Evolutionary conservation across 2,329 filamentous ascomycete genomes (phyloP), one percentile per base, ranked within the genome.

Genomic region (Dothideomycetes sp.): DNA sequence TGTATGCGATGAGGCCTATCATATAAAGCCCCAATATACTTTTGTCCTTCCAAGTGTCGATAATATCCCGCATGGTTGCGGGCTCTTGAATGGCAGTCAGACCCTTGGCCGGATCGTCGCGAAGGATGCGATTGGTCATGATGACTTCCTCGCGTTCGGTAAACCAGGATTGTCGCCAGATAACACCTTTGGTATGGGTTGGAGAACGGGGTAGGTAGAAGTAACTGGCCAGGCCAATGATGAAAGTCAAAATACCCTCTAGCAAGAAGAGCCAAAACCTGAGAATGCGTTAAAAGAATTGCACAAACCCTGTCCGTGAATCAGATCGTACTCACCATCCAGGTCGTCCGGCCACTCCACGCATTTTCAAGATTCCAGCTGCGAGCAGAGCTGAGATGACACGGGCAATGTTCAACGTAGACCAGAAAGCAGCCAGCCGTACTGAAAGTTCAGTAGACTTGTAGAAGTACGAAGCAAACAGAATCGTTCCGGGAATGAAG

Each of bases 1-100:
- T 71, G 43, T 72, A 69, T 45, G 70, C 69, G 1, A 64, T 58
- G 4, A 77, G 55, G 0, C 73, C 73, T 15, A 75, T 63, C 25
- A 72, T 49, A 47, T 77, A 77, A 52, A 54, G 33, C 2, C 43
- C 43, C 42, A 36, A 47, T 11, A 33, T 36, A 11, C 23, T 28
- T 9, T 16, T 30, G 18, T 42, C 40, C n/a, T 36, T 42, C 40
- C 40, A 42, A 9, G 40, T 31, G 27, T 36, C 25, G 40, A 42
- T 23, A 25, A 35, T 35, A 20, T 47, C 45, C 15, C 30, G 40
- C 27, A 41, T 28, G 9, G 45, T 45, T 17, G 42, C 42, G 10
- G 27, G 33, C n/a, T 41, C 22, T 29, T 33, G 35, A 10, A 38
- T 31, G 4, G 42, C 42, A 5, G 34, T 33, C 33, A 45, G 39